Evolutionary conservation across 768 basidiomycete species (phyloP), one percentile per base, ranked within the genome.

Genomic region (Rhizopogon rudus): DNA sequence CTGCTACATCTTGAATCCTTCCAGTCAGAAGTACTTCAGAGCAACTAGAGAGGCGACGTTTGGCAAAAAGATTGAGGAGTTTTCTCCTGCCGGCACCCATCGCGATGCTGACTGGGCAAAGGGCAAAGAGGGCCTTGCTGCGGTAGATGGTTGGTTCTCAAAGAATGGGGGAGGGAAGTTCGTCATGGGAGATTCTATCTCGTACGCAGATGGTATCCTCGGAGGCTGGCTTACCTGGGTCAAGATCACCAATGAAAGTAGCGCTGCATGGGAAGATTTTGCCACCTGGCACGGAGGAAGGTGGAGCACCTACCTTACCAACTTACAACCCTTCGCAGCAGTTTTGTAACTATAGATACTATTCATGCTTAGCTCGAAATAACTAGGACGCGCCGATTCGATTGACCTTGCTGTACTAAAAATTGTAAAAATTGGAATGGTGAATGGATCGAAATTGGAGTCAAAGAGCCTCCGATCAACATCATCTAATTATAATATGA

Each of bases 231-330:
- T 79, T 44, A 58, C 60, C 20, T 78, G 77, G 73, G 60, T 71
- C 49, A 71, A 63, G 59, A 14, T 53, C 9, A 61, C 64, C 3
- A 44, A 66, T 13, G 65, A 58, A 44, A 64, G 64, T 2, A 65
- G 65, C 22, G 57, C 63, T 40, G 57, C 60, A 51, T 78, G 75
- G 76, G 59, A 61, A 40, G 65, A 67, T 6, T 57, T 75, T 1
- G 55, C 62, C 40, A 59, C 57, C 7, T 77, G 74, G 73, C 64
- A 79, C 45, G 63, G 59, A 6, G 77, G 77, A 13, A 59, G 67
- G 42, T 78, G 78, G 77, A 70, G 58, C 9, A 64, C 60, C 22
- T 62, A 74, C 41, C 33, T 73, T 43, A 60, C 63, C 16, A 56
- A 57, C n/a, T 59, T 77, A 40, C 60, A 69, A 43, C 62, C 66